phyloP scores from a whole-genome alignment of 192 early-diverging fungal genomes.

The Spizellomyces sp. region DNA sequence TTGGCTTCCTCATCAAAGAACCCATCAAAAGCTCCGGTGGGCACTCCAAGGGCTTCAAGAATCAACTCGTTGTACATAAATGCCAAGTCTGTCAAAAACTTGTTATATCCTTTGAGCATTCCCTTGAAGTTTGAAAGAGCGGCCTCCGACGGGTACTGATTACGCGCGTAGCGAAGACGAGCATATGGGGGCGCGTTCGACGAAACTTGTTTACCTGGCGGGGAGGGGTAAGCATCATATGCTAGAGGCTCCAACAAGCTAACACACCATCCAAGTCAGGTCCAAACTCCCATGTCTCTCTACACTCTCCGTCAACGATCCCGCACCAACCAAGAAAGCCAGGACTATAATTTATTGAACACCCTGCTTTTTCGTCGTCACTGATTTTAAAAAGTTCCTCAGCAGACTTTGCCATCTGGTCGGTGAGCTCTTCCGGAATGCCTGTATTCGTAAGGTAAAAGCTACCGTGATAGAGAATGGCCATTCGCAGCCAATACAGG shows the following conservation, averaged over 20 bases:
- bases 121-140: neutral
- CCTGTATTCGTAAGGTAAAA: slow-evolving; percentile 25
- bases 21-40: slow-evolving; percentile 3
- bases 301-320: slow-evolving; percentile 2
- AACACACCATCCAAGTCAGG: neutral
- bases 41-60: slow-evolving; percentile 7
- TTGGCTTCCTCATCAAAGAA: neutral
- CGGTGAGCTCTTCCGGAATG: neutral
- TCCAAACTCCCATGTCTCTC: slow-evolving; percentile 12
- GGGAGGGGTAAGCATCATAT: neutral
- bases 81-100: slow-evolving; percentile 7
- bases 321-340: slow-evolving; percentile 3
- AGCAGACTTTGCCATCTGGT: slow-evolving; percentile 4
- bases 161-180: neutral
- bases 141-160: neutral
- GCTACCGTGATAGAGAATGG: slow-evolving; percentile 18
- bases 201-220: neutral
- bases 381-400: neutral
- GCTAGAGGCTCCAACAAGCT: neutral
- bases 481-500: slow-evolving; percentile 29
- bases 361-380: slow-evolving; percentile 1
- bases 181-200: neutral
- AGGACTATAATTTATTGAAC: neutral
- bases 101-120: slow-evolving; percentile 7
- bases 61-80: slow-evolving; percentile 1